A percentile compares a stretch with the other conserved stretches of the same genome.
Conservation (phyloP, 2,329 filamentous ascomycete genomes). For the Knoxdaviesia capensis region DNA sequence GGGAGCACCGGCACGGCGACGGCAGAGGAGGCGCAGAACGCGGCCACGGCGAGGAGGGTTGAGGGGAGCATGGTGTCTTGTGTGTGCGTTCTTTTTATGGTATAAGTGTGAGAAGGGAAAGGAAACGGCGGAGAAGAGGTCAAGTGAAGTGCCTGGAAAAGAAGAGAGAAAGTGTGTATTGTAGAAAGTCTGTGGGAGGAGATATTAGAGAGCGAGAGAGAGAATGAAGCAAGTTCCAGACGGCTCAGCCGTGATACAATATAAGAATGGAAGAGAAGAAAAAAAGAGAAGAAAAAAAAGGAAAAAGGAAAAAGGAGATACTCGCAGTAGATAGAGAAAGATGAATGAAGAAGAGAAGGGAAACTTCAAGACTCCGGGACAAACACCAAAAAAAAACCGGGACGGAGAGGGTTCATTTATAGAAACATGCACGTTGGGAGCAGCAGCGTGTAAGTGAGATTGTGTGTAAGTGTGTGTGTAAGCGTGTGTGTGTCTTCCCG, state of each 20-base stretch:
- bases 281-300: not conserved
- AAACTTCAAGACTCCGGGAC: not conserved
- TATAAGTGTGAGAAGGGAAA: too few species aligned
- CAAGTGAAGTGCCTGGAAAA: too few species aligned
- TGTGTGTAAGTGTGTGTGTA: not conserved
- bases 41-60: conserved; percentile 16
- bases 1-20: conserved; percentile 26
- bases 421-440: not conserved
- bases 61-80: conserved; percentile 27
- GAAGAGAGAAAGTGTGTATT: too few species aligned
- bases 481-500: not conserved
- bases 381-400: not conserved
- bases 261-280: not conserved
- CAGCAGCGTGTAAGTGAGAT: not conserved
- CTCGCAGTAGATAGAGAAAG: not conserved
- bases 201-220: too few species aligned
- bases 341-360: too few species aligned
- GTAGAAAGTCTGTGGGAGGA: too few species aligned
- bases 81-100: not conserved
- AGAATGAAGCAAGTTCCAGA: conserved; percentile 1
- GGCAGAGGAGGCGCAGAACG: conserved; percentile 17
- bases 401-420: not conserved
- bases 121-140: too few species aligned
- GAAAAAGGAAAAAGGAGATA: not conserved
- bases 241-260: not conserved